phyloP scores from a whole-genome alignment of 1,284 basidiomycete species.

The Filobasidium uniguttulatum region DNA sequence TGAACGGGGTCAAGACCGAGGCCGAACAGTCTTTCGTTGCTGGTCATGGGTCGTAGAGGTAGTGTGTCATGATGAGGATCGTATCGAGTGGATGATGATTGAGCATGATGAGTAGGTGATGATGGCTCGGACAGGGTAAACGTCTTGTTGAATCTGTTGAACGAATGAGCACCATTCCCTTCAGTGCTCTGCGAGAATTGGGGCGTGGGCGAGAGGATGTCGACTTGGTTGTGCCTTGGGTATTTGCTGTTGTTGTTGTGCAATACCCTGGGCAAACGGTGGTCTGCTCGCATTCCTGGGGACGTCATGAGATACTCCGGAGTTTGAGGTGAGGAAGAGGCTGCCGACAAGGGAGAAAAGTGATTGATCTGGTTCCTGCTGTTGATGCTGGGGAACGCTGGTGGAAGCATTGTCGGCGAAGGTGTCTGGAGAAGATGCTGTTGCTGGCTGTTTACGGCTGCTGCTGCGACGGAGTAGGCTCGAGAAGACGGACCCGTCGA shows the following conservation, averaged over 20 bases:
- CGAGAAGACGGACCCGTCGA: constrained; percentile 12
- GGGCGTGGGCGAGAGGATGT: constrained; percentile 18
- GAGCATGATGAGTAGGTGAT: not conserved
- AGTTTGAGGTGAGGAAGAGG: constrained; percentile 16
- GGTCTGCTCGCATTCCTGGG: constrained; percentile 14
- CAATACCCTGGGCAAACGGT: no score
- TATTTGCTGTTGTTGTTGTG: not conserved
- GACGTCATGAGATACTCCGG: constrained; percentile 12
- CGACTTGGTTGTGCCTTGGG: not conserved
- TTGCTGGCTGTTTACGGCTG: not conserved
- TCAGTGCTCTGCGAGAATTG: constrained; percentile 8
- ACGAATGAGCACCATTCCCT: not conserved
- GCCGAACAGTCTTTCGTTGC: constrained; percentile 5
- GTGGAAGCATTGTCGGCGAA: constrained; percentile 11
- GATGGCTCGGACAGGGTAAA: not conserved
- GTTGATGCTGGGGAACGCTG: constrained; percentile 6
- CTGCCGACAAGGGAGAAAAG: constrained; percentile 17
- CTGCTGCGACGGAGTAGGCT: constrained; percentile 9
- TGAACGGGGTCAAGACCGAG: constrained; percentile 9
- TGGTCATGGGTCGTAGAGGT: not conserved
- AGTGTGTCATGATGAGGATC: no score
- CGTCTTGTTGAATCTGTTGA: not conserved
- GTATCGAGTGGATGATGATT: not conserved
- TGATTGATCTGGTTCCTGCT: constrained; percentile 1
- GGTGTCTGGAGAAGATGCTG: not conserved